These are phyloP conservation scores for Cladosporium sp. DNA, from an alignment of 2,329 filamentous ascomycete species.

Conservation along the genomic window DNA sequence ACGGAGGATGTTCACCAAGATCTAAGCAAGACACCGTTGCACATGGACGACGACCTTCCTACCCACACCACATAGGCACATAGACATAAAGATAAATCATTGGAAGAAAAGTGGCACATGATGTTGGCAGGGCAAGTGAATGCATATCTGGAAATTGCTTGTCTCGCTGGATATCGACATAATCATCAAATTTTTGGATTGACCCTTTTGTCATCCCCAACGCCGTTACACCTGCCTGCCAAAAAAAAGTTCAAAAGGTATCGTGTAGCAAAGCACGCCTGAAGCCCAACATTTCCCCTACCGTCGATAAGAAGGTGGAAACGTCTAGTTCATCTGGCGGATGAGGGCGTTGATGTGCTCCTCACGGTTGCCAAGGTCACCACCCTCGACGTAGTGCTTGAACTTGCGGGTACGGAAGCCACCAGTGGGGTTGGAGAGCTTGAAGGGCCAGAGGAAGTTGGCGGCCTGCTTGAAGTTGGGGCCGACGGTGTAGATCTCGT, in stretches of 20 bases:
- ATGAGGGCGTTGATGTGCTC: slow-evolving; percentile 96
- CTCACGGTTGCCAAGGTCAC: slow-evolving; percentile 98
- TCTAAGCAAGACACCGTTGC: not conserved
- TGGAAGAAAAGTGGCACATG: slow-evolving; percentile 9
- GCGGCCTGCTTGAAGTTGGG: slow-evolving; percentile 97
- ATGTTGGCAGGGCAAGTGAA: slow-evolving; percentile 19
- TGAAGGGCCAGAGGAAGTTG: slow-evolving; percentile 99
- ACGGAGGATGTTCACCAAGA: not conserved
- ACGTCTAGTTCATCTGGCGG: slow-evolving; percentile 92
- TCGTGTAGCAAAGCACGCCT: slow-evolving; percentile 18
- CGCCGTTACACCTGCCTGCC: slow-evolving; percentile 18
- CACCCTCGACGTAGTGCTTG: slow-evolving; percentile 98
- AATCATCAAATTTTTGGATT: slow-evolving; percentile 16
- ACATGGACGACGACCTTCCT: not conserved
- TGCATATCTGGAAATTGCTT: slow-evolving; percentile 16
- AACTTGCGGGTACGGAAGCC: slow-evolving; percentile 97
- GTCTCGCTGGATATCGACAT: slow-evolving; percentile 16
- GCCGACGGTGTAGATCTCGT: slow-evolving; percentile 98
- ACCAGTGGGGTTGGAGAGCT: slow-evolving; percentile 97
- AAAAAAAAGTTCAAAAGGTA: slow-evolving; percentile 17
- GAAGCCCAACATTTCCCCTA: slow-evolving; percentile 12
- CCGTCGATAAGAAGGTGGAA: slow-evolving; percentile 5
- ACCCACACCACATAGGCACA: not conserved
- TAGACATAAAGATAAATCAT: not conserved
- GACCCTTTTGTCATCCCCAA: slow-evolving; percentile 13